Evolutionary conservation across 2,329 filamentous ascomycete genomes (phyloP).

Genomic region (Calonectria pauciramosa): DNA sequence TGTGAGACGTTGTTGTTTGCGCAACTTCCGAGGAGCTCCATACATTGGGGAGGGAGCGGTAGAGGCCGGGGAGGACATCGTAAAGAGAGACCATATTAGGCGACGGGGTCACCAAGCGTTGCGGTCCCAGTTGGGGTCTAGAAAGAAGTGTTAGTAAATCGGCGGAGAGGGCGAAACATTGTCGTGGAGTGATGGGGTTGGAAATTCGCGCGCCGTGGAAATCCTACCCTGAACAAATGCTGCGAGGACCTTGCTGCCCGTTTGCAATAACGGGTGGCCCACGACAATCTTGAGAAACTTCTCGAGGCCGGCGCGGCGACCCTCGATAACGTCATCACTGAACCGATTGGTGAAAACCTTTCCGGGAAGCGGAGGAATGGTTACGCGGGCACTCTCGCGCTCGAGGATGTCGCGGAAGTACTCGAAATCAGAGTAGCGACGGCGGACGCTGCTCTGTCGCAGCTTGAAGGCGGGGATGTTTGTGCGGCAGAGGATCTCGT

Average conservation of each 20-base stretch:
- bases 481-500: constrained; percentile 97
- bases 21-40: constrained; percentile 43
- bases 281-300: constrained; percentile 98
- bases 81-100: constrained; percentile 39
- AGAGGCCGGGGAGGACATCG: constrained; percentile 34
- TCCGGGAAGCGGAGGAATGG: constrained; percentile 93
- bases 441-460: constrained; percentile 86
- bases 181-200: not conserved
- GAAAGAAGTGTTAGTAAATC: constrained; percentile 11
- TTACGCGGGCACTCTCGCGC: constrained; percentile 92
- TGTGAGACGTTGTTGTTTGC: constrained; percentile 41
- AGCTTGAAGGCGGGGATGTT: constrained; percentile 99
- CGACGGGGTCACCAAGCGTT: constrained; percentile 80
- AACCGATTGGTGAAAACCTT: constrained; percentile 99
- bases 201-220: constrained; percentile 7
- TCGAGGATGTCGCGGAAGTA: constrained; percentile 99
- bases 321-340: constrained; percentile 98
- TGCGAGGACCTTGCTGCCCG: constrained; percentile 95
- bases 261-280: constrained; percentile 95
- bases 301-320: constrained; percentile 90
- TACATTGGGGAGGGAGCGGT: constrained; percentile 28
- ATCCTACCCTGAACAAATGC: constrained; percentile 92
- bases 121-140: constrained; percentile 90
- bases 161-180: not conserved
- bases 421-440: constrained; percentile 98